Evolutionary conservation across 2,329 filamentous ascomycete species (phyloP).

Genomic region (Penicillium brevicompactum): DNA sequence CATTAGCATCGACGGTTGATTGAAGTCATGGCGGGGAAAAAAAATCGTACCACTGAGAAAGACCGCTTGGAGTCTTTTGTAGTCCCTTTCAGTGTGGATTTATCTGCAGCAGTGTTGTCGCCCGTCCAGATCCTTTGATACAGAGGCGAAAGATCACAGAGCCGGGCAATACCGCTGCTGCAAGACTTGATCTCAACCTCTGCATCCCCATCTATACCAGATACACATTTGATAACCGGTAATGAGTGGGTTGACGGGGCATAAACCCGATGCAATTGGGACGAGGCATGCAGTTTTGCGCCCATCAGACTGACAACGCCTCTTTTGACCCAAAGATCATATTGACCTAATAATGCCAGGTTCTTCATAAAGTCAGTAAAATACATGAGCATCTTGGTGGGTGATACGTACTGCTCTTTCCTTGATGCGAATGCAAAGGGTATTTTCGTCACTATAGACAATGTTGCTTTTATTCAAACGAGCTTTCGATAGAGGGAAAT

Average conservation of each 20-base stretch:
- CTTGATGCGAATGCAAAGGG: constrained; percentile 43
- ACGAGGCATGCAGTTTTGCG: constrained; percentile 55
- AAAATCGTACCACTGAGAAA: constrained; percentile 43
- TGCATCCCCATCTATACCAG: constrained; percentile 44
- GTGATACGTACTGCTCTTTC: constrained; percentile 39
- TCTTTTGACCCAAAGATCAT: constrained; percentile 58
- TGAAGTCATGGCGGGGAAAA: not conserved
- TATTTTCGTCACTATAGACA: constrained; percentile 40
- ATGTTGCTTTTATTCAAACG: constrained; percentile 40
- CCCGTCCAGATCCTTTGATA: constrained; percentile 58
- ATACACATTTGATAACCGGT: constrained; percentile 52
- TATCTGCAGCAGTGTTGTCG: constrained; percentile 35
- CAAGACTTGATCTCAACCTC: constrained; percentile 54
- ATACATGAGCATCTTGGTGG: not conserved
- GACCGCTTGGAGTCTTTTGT: constrained; percentile 34
- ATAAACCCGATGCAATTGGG: constrained; percentile 51
- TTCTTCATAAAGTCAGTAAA: constrained; percentile 36
- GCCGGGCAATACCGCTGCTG: constrained; percentile 44
- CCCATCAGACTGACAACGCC: constrained; percentile 61
- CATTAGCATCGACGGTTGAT: constrained; percentile 16
- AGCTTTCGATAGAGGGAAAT: constrained; percentile 44
- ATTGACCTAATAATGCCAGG: constrained; percentile 53
- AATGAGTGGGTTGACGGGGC: constrained; percentile 61
- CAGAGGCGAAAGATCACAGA: constrained; percentile 53
- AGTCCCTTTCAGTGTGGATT: constrained; percentile 29